Base-by-base conservation (phyloP, 208 protist species). In the Trichomonas tenax region DNA sequence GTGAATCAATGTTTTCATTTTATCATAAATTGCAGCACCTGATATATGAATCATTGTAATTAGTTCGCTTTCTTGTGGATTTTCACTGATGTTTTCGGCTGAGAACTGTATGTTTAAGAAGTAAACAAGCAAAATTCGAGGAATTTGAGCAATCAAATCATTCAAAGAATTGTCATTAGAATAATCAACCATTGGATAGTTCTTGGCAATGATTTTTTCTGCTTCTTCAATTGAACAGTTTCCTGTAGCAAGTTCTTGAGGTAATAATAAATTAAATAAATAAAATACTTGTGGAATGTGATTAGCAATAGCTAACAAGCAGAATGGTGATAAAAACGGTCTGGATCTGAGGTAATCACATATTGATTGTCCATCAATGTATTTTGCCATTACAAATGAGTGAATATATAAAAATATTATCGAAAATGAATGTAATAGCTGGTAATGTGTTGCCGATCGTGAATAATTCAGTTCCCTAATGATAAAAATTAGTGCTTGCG, bases 241-340 rank as follows among this genome's bases (percentile, higher is more conserved):
- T 46, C 44, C 44, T 51, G 11, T 10, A 1, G 86, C 26, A 2
- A 93, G 17, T 93, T 93, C n/a, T 17, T n/a, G 14, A 48, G 86
- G 86, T 17, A 93, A 14, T 38, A 93, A 26, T 3, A 93, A 41
- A 38, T 93, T 93, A 38, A 93, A 93, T 51, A 93, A 93, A 93
- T 93, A 51, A 51, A 93, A 48, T 36, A 44, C 26, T 48, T 58
- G 40, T 38, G 86, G 44, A 51, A 93, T 93, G n/a, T 93, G 86
- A 93, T 93, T 93, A 34, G 45, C 44, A 34, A 93, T 41, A 15
- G 86, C 40, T 34, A 93, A 15, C 11, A 93, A 36, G 46, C 86
- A 93, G 36, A 93, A 93, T 51, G 86, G 86, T 51, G 86, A 93
- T 34, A 93, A 17, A 93, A 93, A 93, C 51, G 86, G 86, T 51